Conservation (phyloP, 2,329 filamentous ascomycete genomes). For the Aureobasidium sp. region DNA sequence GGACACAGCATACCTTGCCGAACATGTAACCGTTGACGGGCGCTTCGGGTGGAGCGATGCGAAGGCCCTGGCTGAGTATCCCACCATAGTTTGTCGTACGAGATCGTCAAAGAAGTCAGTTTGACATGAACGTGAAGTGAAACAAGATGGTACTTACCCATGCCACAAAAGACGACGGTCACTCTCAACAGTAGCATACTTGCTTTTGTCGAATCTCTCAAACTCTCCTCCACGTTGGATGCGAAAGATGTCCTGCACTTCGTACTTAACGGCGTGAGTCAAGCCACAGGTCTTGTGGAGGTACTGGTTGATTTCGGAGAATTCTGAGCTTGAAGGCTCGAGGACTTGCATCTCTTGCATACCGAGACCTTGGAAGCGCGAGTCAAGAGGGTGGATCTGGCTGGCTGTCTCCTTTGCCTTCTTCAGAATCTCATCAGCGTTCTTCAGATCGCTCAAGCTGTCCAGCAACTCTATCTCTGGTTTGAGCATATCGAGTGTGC, state of each 20-base stretch:
- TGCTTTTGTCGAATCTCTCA: slow-evolving; percentile 57
- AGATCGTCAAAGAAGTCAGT: too few species aligned
- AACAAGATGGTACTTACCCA: slow-evolving; percentile 36
- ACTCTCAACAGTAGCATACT: slow-evolving; percentile 45
- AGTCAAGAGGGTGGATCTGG: slow-evolving; percentile 59
- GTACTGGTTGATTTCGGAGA: slow-evolving; percentile 57
- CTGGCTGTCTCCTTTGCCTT: slow-evolving; percentile 42
- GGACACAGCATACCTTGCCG: slow-evolving; percentile 42
- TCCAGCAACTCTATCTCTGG: slow-evolving; percentile 73
- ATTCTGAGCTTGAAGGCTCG: slow-evolving; percentile 54
- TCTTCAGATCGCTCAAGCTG: slow-evolving; percentile 77
- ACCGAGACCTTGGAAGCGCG: slow-evolving; percentile 62
- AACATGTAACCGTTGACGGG: slow-evolving; percentile 64
- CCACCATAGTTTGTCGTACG: slow-evolving; percentile 70
- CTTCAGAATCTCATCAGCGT: slow-evolving; percentile 71
- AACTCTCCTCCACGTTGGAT: slow-evolving; percentile 69
- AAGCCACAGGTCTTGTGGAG: slow-evolving; percentile 58
- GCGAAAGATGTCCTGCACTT: slow-evolving; percentile 71
- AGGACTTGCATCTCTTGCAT: slow-evolving; percentile 72
- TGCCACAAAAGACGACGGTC: slow-evolving; percentile 81
- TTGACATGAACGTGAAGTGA: too few species aligned
- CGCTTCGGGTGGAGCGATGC: slow-evolving; percentile 82
- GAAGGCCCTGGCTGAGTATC: slow-evolving; percentile 78
- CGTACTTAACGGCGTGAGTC: slow-evolving; percentile 57
- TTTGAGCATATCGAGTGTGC: slow-evolving; percentile 53